These are phyloP conservation scores for Hericium coralloides DNA, from an alignment of 768 basidiomycete species.

Conservation along the genomic window DNA sequence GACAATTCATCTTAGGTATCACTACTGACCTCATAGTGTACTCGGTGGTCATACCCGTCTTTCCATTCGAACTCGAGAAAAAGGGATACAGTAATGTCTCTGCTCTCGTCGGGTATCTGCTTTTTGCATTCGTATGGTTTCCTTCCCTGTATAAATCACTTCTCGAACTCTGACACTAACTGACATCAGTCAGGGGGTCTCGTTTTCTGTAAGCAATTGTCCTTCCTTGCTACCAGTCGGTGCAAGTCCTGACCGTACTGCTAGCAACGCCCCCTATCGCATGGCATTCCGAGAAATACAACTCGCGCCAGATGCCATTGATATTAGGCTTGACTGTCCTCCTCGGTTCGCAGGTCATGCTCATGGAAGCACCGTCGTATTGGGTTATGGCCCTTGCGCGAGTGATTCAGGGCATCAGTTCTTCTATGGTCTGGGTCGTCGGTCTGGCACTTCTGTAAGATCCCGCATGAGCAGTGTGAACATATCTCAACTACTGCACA, in stretches of 20 bases:
- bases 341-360: constrained; percentile 27
- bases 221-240: neutral
- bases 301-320: constrained; percentile 23
- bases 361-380: constrained; percentile 31
- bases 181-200: constrained; percentile 22
- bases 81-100: constrained; percentile 27
- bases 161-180: neutral
- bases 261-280: constrained; percentile 29
- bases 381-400: constrained; percentile 32
- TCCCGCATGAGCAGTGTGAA: neutral
- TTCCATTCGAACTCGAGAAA: constrained; percentile 28
- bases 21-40: constrained; percentile 28
- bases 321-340: constrained; percentile 24
- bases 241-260: neutral
- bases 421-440: constrained; percentile 30
- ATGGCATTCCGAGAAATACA: constrained; percentile 25
- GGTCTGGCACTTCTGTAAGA: constrained; percentile 30
- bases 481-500: constrained; percentile 3
- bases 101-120: constrained; percentile 28
- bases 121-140: constrained; percentile 32
- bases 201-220: constrained; percentile 19
- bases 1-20: constrained; percentile 17
- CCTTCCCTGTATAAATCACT: constrained; percentile 11
- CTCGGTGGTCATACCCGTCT: constrained; percentile 30
- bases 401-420: constrained; percentile 31